A percentile compares a stretch with the other conserved stretches of the same genome.
Conservation (phyloP, 371 early-diverging fungal species). For the Mucor racemosus region DNA sequence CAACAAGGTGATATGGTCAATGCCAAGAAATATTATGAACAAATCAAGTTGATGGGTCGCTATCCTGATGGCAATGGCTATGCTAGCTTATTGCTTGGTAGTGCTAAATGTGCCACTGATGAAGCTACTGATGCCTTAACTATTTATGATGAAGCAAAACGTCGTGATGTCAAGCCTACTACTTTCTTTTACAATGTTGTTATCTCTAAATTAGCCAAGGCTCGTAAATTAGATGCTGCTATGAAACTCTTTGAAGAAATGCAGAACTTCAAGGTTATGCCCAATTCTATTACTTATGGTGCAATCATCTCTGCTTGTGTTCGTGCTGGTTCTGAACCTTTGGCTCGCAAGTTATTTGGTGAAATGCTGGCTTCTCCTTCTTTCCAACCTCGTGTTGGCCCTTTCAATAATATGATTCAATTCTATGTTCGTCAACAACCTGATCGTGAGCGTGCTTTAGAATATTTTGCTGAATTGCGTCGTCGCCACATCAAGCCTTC, state of each 20-base stretch:
- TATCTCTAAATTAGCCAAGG: conserved; percentile 67
- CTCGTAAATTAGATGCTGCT: conserved; percentile 64
- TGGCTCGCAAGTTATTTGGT: conserved; percentile 53
- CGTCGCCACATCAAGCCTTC: conserved; percentile 59
- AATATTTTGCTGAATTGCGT: conserved; percentile 58
- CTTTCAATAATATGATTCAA: conserved; percentile 71
- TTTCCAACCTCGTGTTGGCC: conserved; percentile 61
- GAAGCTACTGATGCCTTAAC: conserved; percentile 60
- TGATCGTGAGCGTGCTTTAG: conserved; percentile 56
- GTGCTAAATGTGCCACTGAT: conserved; percentile 56
- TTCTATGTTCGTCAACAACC: conserved; percentile 67
- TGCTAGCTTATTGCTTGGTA: conserved; percentile 53
- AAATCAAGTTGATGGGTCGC: conserved; percentile 51
- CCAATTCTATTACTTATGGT: conserved; percentile 67
- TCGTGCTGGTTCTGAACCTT: conserved; percentile 61
- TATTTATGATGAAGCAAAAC: conserved; percentile 67
- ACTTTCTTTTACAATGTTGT: conserved; percentile 71
- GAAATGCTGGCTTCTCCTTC: conserved; percentile 59
- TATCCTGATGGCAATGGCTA: conserved; percentile 58
- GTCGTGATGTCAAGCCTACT: conserved; percentile 61
- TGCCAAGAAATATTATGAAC: conserved; percentile 62
- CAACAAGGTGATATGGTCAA: conserved; percentile 57
- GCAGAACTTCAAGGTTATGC: conserved; percentile 51
- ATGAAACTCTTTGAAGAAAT: conserved; percentile 66
- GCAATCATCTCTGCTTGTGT: conserved; percentile 69